Evolutionary conservation across 495 filamentous ascomycete genomes (phyloP).

Genomic region (Lasiosphaeriaceae sp.): DNA sequence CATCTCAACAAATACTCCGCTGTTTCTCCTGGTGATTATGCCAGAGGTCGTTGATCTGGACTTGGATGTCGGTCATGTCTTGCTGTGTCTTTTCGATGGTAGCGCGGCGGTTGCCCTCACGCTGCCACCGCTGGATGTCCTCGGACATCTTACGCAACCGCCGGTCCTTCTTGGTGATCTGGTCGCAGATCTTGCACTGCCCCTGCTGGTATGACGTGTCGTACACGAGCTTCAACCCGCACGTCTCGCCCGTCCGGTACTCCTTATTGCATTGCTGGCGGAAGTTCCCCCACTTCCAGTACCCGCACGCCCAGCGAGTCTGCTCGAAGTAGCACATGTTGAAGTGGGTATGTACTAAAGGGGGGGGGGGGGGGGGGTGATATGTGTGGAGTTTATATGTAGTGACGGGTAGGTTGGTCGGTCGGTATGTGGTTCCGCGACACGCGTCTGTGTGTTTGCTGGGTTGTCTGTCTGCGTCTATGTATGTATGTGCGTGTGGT

Average conservation of each 20-base stretch:
- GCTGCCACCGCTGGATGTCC: conserved; percentile 76
- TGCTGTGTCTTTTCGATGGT: conserved; percentile 75
- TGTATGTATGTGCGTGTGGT: background rate
- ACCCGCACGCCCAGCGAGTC: conserved; percentile 65
- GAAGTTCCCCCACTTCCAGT: conserved; percentile 96
- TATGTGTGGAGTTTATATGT: background rate
- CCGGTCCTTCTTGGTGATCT: conserved; percentile 82
- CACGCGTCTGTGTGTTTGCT: too few relatives aligned
- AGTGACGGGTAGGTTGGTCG: background rate
- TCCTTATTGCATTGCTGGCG: conserved; percentile 92
- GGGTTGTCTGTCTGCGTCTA: background rate
- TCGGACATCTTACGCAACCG: conserved; percentile 70
- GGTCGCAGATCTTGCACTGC: conserved; percentile 59
- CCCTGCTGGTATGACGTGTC: conserved; percentile 54
- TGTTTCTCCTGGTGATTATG: conserved; percentile 44
- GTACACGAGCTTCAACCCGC: conserved; percentile 89
- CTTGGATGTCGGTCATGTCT: conserved; percentile 60
- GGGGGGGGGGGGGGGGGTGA: background rate
- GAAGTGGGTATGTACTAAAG: background rate
- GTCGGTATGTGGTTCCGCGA: background rate
- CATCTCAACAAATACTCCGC: conserved; percentile 13
- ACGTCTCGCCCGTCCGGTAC: conserved; percentile 96
- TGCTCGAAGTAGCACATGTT: conserved; percentile 66
- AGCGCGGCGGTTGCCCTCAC: conserved; percentile 67
- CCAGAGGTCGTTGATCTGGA: conserved; percentile 57